These are phyloP conservation scores for Suhomyces wounanorum DNA, from an alignment of 1,139 yeast species.

Conservation along the genomic window DNA sequence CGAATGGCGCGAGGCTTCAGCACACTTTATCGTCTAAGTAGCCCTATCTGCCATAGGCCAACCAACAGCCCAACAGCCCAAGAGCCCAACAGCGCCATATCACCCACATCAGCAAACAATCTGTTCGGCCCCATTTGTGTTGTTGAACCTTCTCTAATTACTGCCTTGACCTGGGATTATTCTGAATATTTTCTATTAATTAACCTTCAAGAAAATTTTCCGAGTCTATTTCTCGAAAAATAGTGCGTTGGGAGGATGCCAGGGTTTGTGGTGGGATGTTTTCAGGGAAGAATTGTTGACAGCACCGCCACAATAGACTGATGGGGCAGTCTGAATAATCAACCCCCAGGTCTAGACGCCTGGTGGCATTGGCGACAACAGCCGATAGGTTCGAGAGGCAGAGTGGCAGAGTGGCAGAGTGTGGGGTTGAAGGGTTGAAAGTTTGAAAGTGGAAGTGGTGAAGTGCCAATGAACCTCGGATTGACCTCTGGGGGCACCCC, in stretches of 20 bases:
- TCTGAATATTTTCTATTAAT: not conserved
- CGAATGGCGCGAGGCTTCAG: not conserved
- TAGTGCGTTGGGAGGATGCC: not conserved
- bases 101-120: conserved; percentile 1
- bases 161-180: not conserved
- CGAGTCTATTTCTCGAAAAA: not conserved
- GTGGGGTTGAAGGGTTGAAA: too few species aligned
- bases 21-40: conserved; percentile 1
- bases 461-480: too few species aligned
- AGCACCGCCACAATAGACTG: not conserved
- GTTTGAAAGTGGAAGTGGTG: too few species aligned
- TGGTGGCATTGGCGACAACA: not conserved
- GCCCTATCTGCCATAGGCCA: not conserved
- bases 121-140: not conserved
- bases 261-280: not conserved
- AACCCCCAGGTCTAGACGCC: not conserved
- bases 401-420: too few species aligned
- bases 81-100: not conserved
- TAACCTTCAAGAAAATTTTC: not conserved
- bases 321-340: not conserved
- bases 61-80: too few species aligned
- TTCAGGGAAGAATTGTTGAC: not conserved
- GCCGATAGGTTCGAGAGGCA: not conserved
- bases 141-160: not conserved
- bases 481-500: not conserved